Evolutionary conservation across 768 basidiomycete species (phyloP), one percentile per base, ranked within the genome.

Genomic region (Astraeus odoratus): DNA sequence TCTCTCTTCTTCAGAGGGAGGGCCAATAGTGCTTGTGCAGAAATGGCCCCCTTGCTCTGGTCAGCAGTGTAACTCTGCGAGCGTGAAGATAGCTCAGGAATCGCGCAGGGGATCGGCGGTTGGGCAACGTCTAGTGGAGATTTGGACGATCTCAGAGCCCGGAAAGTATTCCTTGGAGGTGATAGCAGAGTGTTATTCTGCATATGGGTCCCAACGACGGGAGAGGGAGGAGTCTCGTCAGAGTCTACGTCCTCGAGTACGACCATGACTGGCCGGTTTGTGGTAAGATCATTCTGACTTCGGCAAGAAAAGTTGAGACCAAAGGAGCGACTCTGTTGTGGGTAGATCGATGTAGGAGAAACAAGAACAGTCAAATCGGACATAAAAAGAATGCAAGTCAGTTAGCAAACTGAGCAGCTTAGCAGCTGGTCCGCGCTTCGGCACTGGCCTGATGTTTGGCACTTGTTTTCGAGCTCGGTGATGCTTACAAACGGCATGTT

Each of bases 291-390:
- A 36, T 50, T 52, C 34, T 57, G 53, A 49, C 61, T 65, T 48
- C 36, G 55, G 39, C 62, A 49, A 55, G 53, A 61, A 31, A 59
- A 55, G 50, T 57, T 66, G 49, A 64, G 64, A 59, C 48, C 48
- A 8, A 40, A 57, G 48, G 57, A 7, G 19, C 22, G 49, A 30
- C 51, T 58, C 42, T 39, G 53, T 1, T 30, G 47, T 9, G 61
- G 53, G 47, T 58, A 56, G 8, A 50, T 10, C 3, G 61, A 56
- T 2, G 61, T 64, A 6, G 62, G 62, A 34, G 64, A 62, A 33
- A 64, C 57, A 15, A 63, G 64, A 5, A 64, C 64, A 0, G 64
- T 64, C 26, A 66, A 26, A 43, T 65, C 64, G 15, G 64, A 51
- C 62, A 65, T 63, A 22, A 22, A 15, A 33, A n/a, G 29, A n/a